A percentile compares a stretch with the other conserved stretches of the same genome.
Evolutionary conservation across 176 grass and related monocot genomes (phyloP).

Genomic region (Olyra latifolia): DNA sequence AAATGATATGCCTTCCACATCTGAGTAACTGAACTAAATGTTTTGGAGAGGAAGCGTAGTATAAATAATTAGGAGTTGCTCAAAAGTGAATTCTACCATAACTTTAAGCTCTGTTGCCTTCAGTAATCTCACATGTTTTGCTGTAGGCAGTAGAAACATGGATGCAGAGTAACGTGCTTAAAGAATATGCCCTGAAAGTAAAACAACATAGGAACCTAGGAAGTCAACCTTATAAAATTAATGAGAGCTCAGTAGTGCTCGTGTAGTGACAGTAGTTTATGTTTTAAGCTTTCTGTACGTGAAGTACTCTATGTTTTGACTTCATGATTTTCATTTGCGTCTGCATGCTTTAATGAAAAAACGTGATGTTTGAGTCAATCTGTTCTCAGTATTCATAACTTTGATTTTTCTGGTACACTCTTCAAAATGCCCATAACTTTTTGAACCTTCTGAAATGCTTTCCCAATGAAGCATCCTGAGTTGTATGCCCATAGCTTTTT

Average conservation of each 20-base stretch:
- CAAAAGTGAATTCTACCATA: not conserved
- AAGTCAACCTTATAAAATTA: slow-evolving; percentile 7
- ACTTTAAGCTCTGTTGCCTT: not conserved
- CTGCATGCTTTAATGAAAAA: not conserved
- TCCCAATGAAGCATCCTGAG: not conserved
- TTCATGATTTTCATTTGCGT: slow-evolving; percentile 6
- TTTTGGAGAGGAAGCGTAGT: not conserved
- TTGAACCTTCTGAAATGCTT: not conserved
- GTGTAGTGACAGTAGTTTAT: not conserved
- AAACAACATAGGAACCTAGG: slow-evolving; percentile 2
- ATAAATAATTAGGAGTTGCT: not conserved
- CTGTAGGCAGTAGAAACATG: not conserved
- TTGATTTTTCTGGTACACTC: not conserved
- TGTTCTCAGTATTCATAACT: not conserved
- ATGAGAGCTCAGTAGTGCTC: not conserved
- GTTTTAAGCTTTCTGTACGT: not conserved
- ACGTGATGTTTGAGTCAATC: not conserved
- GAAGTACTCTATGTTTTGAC: not conserved
- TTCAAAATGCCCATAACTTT: not conserved
- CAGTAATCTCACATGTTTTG: not conserved
- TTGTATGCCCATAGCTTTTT: not conserved
- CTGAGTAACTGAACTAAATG: not conserved
- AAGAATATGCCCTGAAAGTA: slow-evolving; percentile 22
- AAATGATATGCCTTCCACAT: not conserved
- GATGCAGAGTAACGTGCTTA: not conserved